Conservation (phyloP, 1,284 basidiomycete genomes). For the Anthracocystis setariae region DNA sequence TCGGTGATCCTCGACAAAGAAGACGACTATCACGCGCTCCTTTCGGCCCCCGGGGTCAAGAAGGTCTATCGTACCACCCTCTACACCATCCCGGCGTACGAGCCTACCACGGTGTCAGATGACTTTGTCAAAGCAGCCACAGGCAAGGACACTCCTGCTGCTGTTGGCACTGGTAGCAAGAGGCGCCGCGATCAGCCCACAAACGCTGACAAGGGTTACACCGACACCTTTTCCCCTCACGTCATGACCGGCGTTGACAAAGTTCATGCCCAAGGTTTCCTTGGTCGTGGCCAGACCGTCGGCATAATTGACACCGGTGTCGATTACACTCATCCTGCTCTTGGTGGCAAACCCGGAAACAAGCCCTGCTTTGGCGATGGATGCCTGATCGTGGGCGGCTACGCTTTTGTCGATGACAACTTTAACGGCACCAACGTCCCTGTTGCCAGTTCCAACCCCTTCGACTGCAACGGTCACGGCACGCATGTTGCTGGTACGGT, state of each 20-base stretch:
- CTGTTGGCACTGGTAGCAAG: slow-evolving; percentile 13
- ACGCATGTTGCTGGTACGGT: slow-evolving; percentile 77
- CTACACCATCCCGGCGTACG: slow-evolving; percentile 46
- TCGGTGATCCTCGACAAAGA: slow-evolving; percentile 48
- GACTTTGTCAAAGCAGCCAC: slow-evolving; percentile 49
- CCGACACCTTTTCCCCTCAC: slow-evolving; percentile 54
- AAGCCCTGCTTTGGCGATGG: slow-evolving; percentile 52
- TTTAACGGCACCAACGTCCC: slow-evolving; percentile 66
- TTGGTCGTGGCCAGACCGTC: slow-evolving; percentile 72
- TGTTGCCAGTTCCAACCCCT: slow-evolving; percentile 68
- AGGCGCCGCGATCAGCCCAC: slow-evolving; percentile 40
- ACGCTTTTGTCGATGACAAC: slow-evolving; percentile 63
- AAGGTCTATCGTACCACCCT: slow-evolving; percentile 39
- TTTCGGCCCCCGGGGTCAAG: slow-evolving; percentile 43
- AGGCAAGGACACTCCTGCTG: slow-evolving; percentile 20
- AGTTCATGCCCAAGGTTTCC: slow-evolving; percentile 72
- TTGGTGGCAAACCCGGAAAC: slow-evolving; percentile 70
- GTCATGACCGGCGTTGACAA: slow-evolving; percentile 70
- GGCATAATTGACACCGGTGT: slow-evolving; percentile 72
- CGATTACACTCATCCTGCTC: slow-evolving; percentile 75
- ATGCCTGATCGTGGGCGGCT: slow-evolving; percentile 50
- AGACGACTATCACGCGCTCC: slow-evolving; percentile 44
- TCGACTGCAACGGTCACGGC: slow-evolving; percentile 68
- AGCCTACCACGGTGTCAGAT: slow-evolving; percentile 32
- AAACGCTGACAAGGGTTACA: slow-evolving; percentile 28